Conservation (phyloP, 805 yeast species). For the Candida dajiaensis region DNA sequence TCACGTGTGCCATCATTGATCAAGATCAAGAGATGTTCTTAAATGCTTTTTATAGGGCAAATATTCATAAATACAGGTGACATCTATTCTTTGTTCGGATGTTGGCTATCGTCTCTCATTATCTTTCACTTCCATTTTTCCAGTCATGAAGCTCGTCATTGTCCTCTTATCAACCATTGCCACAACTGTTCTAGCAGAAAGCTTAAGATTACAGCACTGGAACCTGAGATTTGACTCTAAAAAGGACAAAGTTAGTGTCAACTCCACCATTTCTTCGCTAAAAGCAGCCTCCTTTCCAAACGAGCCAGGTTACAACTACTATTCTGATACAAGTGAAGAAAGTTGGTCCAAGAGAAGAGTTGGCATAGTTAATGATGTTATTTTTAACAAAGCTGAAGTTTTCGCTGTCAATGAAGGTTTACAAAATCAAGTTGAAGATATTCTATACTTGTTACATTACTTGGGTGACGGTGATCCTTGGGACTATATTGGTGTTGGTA, state of each 20-base stretch:
- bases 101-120: no score
- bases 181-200: not conserved
- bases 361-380: slow-evolving; percentile 29
- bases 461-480: slow-evolving; percentile 12
- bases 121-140: no score
- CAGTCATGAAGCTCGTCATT: not conserved
- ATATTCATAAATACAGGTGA: no score
- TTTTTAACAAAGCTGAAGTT: slow-evolving; percentile 28
- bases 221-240: slow-evolving; percentile 16
- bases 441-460: slow-evolving; percentile 23
- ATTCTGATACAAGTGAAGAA: slow-evolving; percentile 23
- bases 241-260: slow-evolving; percentile 6
- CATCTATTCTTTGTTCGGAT: no score
- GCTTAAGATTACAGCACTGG: slow-evolving; percentile 10
- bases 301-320: slow-evolving; percentile 17
- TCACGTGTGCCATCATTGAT: no score
- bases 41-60: no score
- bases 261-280: slow-evolving; percentile 4
- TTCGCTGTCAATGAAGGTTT: slow-evolving; percentile 35
- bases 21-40: no score
- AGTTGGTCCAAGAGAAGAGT: slow-evolving; percentile 32
- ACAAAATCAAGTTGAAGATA: slow-evolving; percentile 32
- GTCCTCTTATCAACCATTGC: not conserved
- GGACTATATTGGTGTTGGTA: slow-evolving; percentile 38
- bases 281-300: slow-evolving; percentile 2